Evolutionary conservation across 179 eudicot species (phyloP).

Genomic region (Silene coronaria): DNA sequence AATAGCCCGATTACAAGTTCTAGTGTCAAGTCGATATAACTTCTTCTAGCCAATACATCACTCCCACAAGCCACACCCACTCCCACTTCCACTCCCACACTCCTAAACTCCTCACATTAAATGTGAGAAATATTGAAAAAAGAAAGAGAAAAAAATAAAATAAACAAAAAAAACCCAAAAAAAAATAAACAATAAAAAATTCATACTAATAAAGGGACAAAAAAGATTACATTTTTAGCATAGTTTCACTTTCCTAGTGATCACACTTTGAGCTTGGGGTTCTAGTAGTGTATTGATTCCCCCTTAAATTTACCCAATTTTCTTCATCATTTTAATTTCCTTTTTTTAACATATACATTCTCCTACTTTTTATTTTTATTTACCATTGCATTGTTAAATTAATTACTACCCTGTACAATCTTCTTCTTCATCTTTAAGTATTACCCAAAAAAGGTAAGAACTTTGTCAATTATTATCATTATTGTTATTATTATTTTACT

Average conservation of each 20-base stretch:
- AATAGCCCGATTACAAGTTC: no score
- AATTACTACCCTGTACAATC: not conserved
- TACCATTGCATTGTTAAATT: not conserved
- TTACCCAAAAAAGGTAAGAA: not conserved
- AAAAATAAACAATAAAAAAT: not conserved
- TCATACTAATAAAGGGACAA: not conserved
- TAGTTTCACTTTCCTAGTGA: constrained; percentile 2
- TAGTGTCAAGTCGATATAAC: no score
- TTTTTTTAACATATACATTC: not conserved
- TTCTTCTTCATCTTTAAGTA: not conserved
- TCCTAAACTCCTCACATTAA: not conserved
- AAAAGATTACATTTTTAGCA: not conserved
- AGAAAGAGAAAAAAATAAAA: not conserved
- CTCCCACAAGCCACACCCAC: not conserved
- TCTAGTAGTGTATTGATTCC: not conserved
- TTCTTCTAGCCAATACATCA: no score
- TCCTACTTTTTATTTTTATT: not conserved
- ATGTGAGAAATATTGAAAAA: not conserved
- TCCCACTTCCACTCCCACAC: not conserved
- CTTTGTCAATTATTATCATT: constrained; percentile 1
- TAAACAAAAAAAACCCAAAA: not conserved
- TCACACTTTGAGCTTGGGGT: constrained; percentile 8
- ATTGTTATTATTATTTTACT: not conserved
- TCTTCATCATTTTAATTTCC: not conserved
- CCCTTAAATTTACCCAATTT: no score